phyloP scores from a whole-genome alignment of 345 rosid genomes.

The Eucalyptus globulus region DNA sequence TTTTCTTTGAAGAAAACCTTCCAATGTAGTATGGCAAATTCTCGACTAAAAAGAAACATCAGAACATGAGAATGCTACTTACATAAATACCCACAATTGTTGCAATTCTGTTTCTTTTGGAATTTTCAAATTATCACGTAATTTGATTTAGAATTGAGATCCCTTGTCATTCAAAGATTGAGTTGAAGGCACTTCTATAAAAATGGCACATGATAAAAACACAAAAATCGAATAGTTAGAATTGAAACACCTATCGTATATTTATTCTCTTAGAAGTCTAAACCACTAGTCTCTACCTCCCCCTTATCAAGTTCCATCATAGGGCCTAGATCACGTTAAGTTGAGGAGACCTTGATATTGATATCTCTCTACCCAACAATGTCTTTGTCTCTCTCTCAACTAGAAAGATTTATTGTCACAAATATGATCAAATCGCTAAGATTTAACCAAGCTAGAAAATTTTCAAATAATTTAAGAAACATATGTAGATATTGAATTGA shows the following conservation, averaged over 20 bases:
- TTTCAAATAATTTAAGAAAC: background rate
- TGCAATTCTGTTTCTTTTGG: background rate
- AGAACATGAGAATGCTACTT: background rate
- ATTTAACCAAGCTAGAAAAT: background rate
- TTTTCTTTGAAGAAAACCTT: background rate
- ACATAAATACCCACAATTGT: background rate
- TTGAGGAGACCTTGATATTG: background rate
- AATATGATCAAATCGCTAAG: background rate
- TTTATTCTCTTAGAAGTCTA: background rate
- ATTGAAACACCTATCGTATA: fast-evolving
- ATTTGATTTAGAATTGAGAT: background rate
- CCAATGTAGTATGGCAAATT: background rate
- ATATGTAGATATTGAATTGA: background rate
- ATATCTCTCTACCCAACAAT: background rate
- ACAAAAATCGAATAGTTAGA: background rate
- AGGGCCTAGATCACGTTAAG: background rate
- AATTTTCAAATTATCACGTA: background rate
- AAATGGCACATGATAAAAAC: background rate
- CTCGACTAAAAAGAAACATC: background rate
- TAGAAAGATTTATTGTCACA: background rate
- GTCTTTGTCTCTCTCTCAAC: background rate
- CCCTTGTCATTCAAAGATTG: background rate
- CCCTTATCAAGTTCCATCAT: background rate
- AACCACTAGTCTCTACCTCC: background rate
- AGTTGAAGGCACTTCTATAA: background rate